Conservation (phyloP, 108 stramenopile genomes). For the Cyclotella choctawhatcheeana region DNA sequence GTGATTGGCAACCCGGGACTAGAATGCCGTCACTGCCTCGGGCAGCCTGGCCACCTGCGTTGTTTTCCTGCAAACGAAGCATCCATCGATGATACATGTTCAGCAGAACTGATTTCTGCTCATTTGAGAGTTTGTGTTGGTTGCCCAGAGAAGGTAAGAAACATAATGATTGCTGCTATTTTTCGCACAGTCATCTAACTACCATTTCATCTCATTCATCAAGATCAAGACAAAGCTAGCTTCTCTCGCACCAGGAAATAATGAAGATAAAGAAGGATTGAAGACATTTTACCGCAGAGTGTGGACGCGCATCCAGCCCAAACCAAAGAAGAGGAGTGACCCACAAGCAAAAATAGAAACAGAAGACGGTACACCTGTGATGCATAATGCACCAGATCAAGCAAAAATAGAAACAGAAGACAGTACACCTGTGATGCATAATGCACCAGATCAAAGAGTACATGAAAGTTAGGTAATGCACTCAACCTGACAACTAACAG, state of each 20-base stretch:
- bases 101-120: neutral
- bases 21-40: neutral
- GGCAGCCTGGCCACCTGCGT: neutral
- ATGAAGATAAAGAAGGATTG: neutral
- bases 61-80: neutral
- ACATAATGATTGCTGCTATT: neutral
- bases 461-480: no score
- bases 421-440: no score
- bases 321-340: neutral
- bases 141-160: constrained; percentile 4
- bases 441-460: no score
- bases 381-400: no score
- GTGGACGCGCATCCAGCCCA: neutral
- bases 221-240: neutral
- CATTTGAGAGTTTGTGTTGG: neutral
- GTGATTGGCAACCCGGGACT: neutral
- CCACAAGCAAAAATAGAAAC: no score
- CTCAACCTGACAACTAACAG: no score
- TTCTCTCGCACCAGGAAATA: neutral
- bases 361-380: no score
- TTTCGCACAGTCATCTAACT: neutral
- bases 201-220: neutral
- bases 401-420: no score
- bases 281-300: neutral
- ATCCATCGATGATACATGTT: neutral